A percentile compares a stretch with the other conserved stretches of the same genome.
phyloP scores from a whole-genome alignment of 495 filamentous ascomycete species.

The Daldinia decipiens region DNA sequence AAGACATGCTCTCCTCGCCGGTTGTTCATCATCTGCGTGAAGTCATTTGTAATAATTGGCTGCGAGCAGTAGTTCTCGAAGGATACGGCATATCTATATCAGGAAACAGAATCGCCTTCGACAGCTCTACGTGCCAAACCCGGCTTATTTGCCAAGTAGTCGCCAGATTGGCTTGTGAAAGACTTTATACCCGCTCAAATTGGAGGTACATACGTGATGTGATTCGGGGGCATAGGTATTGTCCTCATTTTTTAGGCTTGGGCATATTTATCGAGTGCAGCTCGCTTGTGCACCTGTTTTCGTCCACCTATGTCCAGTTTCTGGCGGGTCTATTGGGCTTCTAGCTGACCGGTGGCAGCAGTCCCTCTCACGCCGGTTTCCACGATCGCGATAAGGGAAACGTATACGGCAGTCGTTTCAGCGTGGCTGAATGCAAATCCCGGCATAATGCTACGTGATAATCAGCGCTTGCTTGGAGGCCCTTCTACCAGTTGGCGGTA shows the following conservation, averaged over 20 bases:
- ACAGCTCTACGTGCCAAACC: not conserved
- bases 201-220: not conserved
- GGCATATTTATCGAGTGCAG: not conserved
- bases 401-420: conserved; percentile 6
- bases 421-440: conserved; percentile 7
- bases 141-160: conserved; percentile 4
- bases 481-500: not conserved
- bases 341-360: not conserved
- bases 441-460: conserved; percentile 4
- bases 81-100: conserved; percentile 4
- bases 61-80: not conserved
- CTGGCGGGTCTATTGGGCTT: not conserved
- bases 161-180: conserved; percentile 1
- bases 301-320: not conserved
- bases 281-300: not conserved
- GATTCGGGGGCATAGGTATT: not conserved
- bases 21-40: not conserved
- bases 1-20: not conserved
- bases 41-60: conserved; percentile 2
- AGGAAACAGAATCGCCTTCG: not conserved
- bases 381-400: not conserved
- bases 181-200: not conserved
- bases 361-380: not conserved
- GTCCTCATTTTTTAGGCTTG: not conserved
- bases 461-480: not conserved